Conservation (phyloP, 768 basidiomycete species). For the Neoboletus brunneissimus region DNA sequence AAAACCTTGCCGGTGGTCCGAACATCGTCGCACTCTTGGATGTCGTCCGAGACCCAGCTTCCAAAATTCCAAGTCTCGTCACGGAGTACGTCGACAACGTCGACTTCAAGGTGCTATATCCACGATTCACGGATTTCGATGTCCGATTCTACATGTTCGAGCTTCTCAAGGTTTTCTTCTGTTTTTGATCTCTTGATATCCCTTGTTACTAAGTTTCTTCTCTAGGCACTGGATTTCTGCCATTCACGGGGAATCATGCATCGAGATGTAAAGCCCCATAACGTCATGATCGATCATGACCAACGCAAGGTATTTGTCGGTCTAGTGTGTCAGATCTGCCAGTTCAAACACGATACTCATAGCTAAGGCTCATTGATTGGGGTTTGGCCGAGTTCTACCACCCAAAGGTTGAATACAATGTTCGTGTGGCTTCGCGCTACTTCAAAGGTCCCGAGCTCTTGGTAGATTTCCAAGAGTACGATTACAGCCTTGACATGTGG, state of each 20-base stretch:
- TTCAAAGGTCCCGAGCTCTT: constrained; percentile 97
- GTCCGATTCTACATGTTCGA: constrained; percentile 97
- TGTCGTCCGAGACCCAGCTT: constrained; percentile 92
- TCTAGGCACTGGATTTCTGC: constrained; percentile 90
- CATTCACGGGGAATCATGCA: constrained; percentile 99
- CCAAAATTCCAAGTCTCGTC: constrained; percentile 95
- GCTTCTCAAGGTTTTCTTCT: constrained; percentile 71
- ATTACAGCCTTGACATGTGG: constrained; percentile 99
- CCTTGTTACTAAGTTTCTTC: background rate
- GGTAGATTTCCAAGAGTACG: constrained; percentile 98
- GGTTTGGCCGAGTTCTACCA: constrained; percentile 99
- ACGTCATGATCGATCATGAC: constrained; percentile 99
- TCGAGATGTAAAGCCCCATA: constrained; percentile 97
- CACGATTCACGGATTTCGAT: constrained; percentile 92
- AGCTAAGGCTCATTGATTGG: constrained; percentile 98
- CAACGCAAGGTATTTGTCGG: constrained; percentile 71
- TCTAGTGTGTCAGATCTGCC: constrained; percentile 6
- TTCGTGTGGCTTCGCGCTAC: constrained; percentile 94
- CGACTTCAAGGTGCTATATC: constrained; percentile 96
- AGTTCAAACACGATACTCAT: constrained; percentile 16
- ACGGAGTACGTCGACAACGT: constrained; percentile 98
- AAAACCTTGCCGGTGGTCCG: constrained; percentile 93
- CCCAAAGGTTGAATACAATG: constrained; percentile 96
- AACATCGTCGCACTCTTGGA: constrained; percentile 93
- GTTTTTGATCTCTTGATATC: constrained; percentile 1